A percentile compares a stretch with the other conserved stretches of the same genome.
Conservation (phyloP, 2,329 filamentous ascomycete genomes). For the Didymella segeticola region DNA sequence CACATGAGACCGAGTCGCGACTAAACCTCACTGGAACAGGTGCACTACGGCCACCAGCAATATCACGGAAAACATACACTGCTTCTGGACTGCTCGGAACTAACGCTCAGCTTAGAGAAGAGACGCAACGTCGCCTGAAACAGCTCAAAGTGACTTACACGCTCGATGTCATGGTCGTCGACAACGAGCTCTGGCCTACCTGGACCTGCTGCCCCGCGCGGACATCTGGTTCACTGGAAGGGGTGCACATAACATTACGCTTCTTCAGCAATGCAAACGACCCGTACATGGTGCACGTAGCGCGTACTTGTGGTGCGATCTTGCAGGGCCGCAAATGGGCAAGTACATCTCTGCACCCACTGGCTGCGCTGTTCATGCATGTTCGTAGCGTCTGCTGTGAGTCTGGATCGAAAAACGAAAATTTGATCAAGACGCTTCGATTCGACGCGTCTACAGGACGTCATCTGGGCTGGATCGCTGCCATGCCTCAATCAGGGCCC, state of each 20-base stretch:
- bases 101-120: slow-evolving; percentile 4
- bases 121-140: neutral
- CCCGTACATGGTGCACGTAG: slow-evolving; percentile 14
- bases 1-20: slow-evolving; percentile 1
- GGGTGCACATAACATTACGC: slow-evolving; percentile 5
- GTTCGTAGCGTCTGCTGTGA: slow-evolving; percentile 4
- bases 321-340: slow-evolving; percentile 11
- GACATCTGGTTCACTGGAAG: neutral
- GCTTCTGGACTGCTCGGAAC: slow-evolving; percentile 3
- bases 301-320: slow-evolving; percentile 9
- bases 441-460: slow-evolving; percentile 1
- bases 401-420: neutral
- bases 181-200: slow-evolving; percentile 14
- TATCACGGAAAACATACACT: slow-evolving; percentile 3
- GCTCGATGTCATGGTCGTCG: slow-evolving; percentile 13
- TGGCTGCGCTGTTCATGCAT: slow-evolving; percentile 8
- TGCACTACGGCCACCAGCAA: neutral
- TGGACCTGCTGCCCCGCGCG: slow-evolving; percentile 14
- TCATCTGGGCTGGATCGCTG: neutral
- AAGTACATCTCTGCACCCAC: slow-evolving; percentile 4
- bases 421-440: neutral
- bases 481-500: neutral
- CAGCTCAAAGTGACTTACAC: neutral
- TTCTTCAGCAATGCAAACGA: slow-evolving; percentile 12
- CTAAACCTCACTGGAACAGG: neutral